Evolutionary conservation across 352 stramenopile genomes (phyloP).

Genomic region (Pythium monospermum): DNA sequence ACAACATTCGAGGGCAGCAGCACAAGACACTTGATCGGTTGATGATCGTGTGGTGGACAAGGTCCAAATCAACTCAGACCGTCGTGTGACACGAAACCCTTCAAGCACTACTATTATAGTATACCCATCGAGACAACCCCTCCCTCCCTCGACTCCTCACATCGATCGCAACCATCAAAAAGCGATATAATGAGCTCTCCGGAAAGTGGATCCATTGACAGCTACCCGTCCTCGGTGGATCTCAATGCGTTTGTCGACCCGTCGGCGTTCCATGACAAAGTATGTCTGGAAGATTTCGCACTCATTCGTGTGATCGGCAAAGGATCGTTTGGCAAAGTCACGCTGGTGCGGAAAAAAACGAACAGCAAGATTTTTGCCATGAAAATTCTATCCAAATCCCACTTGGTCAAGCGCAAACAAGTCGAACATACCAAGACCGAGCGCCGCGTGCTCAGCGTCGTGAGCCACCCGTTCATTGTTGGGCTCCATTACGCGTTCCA

Average conservation of each 20-base stretch:
- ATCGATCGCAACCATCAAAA: slow-evolving; percentile 1
- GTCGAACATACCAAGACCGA: slow-evolving; percentile 97
- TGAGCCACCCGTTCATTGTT: slow-evolving; percentile 97
- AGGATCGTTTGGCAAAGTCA: slow-evolving; percentile 86
- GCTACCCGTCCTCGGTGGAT: slow-evolving; percentile 37
- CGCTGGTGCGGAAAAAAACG: slow-evolving; percentile 86
- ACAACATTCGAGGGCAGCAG: too few relatives aligned
- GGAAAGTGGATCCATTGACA: slow-evolving; percentile 28
- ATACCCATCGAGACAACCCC: too few relatives aligned
- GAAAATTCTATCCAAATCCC: slow-evolving; percentile 90
- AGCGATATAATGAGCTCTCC: slow-evolving; percentile 46
- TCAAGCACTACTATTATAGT: too few relatives aligned
- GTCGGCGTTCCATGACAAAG: slow-evolving; percentile 82
- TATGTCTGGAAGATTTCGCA: slow-evolving; percentile 87
- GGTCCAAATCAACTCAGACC: too few relatives aligned
- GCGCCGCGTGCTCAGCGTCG: slow-evolving; percentile 91
- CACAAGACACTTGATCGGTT: too few relatives aligned
- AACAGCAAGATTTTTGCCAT: slow-evolving; percentile 90
- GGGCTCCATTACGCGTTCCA: slow-evolving; percentile 97
- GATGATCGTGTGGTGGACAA: too few relatives aligned
- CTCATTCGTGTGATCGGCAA: slow-evolving; percentile 88
- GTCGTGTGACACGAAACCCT: too few relatives aligned
- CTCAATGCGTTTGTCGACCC: slow-evolving; percentile 67
- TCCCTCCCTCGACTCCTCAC: too few relatives aligned
- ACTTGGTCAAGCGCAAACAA: slow-evolving; percentile 93